Evolutionary conservation across 805 yeast species (phyloP).

Genomic region (Monosporozyma aquatica): DNA sequence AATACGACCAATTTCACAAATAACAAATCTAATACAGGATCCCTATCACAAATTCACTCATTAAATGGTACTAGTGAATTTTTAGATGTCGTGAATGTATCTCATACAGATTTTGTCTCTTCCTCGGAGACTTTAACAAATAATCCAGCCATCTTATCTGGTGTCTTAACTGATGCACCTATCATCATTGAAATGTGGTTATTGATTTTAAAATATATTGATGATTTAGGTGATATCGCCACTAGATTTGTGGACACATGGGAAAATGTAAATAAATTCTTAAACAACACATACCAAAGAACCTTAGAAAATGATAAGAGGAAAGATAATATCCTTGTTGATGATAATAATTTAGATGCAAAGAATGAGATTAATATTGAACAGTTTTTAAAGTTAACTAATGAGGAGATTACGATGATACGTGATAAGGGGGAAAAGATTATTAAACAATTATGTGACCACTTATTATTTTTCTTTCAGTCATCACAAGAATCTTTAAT

Average conservation of each 20-base stretch:
- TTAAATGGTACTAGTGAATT: not conserved
- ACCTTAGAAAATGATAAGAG: slow-evolving; percentile 36
- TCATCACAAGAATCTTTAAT: slow-evolving; percentile 25
- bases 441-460: slow-evolving; percentile 28
- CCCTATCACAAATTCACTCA: not conserved
- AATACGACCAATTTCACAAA: too few species aligned
- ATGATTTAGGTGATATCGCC: slow-evolving; percentile 34
- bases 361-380: slow-evolving; percentile 18
- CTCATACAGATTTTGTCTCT: not conserved
- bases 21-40: not conserved
- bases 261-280: slow-evolving; percentile 45
- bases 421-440: slow-evolving; percentile 34
- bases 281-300: slow-evolving; percentile 39
- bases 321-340: slow-evolving; percentile 27
- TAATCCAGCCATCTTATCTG: slow-evolving; percentile 7
- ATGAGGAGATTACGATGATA: slow-evolving; percentile 36
- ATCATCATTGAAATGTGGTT: slow-evolving; percentile 53
- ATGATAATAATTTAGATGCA: slow-evolving; percentile 20
- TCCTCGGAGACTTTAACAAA: not conserved
- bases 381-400: slow-evolving; percentile 35
- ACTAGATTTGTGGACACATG: slow-evolving; percentile 42
- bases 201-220: slow-evolving; percentile 34
- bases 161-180: slow-evolving; percentile 40
- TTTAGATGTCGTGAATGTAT: not conserved
- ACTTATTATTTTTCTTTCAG: slow-evolving; percentile 27